These are phyloP conservation scores for Basidiobolus meristosporus DNA, from an alignment of 371 early-diverging fungal species.

Conservation along the genomic window DNA sequence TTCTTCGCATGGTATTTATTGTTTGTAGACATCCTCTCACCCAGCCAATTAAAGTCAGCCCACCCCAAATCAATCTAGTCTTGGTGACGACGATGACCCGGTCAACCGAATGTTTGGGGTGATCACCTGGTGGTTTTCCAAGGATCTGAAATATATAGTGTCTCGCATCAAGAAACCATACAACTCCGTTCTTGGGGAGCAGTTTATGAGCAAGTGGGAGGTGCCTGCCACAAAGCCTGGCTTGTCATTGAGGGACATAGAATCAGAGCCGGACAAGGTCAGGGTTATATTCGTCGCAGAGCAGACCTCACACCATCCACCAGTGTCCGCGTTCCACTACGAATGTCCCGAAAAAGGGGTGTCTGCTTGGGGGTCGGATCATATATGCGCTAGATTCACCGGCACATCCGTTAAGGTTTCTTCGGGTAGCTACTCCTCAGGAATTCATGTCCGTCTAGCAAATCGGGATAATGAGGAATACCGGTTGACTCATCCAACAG, in stretches of 20 bases:
- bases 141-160: constrained; percentile 35
- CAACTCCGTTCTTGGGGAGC: constrained; percentile 35
- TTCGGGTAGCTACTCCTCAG: constrained; percentile 25
- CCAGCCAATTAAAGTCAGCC: neutral
- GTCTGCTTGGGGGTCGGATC: constrained; percentile 24
- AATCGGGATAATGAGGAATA: constrained; percentile 25
- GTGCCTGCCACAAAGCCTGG: constrained; percentile 9
- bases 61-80: constrained; percentile 9
- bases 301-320: constrained; percentile 38
- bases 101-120: constrained; percentile 40
- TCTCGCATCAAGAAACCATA: constrained; percentile 23
- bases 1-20: constrained; percentile 23
- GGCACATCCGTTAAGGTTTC: constrained; percentile 26
- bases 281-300: constrained; percentile 26
- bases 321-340: constrained; percentile 31
- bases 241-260: too few species aligned
- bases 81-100: constrained; percentile 30
- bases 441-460: constrained; percentile 24
- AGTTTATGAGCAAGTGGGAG: constrained; percentile 30
- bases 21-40: neutral
- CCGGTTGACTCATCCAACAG: constrained; percentile 18
- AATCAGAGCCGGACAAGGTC: constrained; percentile 1
- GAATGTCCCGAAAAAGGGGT: constrained; percentile 24
- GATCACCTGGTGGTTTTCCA: constrained; percentile 44
- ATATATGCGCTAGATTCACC: constrained; percentile 29